phyloP scores from a whole-genome alignment of 1,284 basidiomycete species.

The Ustilago curta region DNA sequence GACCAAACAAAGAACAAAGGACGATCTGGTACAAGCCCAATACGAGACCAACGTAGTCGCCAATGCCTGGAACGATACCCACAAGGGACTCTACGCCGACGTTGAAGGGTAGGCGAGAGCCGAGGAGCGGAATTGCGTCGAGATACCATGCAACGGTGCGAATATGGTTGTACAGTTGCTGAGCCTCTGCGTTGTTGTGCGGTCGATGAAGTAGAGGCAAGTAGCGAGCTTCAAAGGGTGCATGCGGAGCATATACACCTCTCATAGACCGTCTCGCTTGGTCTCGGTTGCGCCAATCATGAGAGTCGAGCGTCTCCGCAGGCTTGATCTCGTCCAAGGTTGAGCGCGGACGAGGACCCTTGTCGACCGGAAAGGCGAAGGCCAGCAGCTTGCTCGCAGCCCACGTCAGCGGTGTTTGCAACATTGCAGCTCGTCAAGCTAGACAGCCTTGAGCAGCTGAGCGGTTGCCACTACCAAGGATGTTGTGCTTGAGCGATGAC shows the following conservation, averaged over 20 bases:
- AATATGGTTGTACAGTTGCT: slow-evolving; percentile 67
- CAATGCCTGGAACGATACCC: slow-evolving; percentile 61
- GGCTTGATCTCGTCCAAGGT: slow-evolving; percentile 12
- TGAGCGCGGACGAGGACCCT: slow-evolving; percentile 21
- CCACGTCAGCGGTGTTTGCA: slow-evolving; percentile 23
- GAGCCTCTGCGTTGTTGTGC: slow-evolving; percentile 54
- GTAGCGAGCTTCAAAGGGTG: slow-evolving; percentile 21
- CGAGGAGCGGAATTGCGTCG: slow-evolving; percentile 50
- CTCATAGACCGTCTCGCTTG: slow-evolving; percentile 2
- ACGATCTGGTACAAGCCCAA: slow-evolving; percentile 64
- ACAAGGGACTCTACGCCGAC: slow-evolving; percentile 57
- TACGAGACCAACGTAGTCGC: slow-evolving; percentile 61
- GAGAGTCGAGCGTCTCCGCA: slow-evolving; percentile 3
- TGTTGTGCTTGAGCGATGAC: background rate
- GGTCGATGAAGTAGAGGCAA: slow-evolving; percentile 20
- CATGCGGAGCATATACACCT: background rate
- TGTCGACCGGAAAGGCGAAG: slow-evolving; percentile 18
- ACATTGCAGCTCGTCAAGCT: slow-evolving; percentile 1
- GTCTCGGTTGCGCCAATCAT: slow-evolving; percentile 7
- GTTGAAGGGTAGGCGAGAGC: slow-evolving; percentile 49
- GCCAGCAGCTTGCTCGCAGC: slow-evolving; percentile 24
- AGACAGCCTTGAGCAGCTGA: background rate
- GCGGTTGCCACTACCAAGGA: background rate
- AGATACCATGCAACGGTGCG: slow-evolving; percentile 60
- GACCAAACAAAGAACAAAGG: slow-evolving; percentile 61